Evolutionary conservation across 805 yeast genomes (phyloP).

Genomic region (Candida pseudoglaebosa): DNA sequence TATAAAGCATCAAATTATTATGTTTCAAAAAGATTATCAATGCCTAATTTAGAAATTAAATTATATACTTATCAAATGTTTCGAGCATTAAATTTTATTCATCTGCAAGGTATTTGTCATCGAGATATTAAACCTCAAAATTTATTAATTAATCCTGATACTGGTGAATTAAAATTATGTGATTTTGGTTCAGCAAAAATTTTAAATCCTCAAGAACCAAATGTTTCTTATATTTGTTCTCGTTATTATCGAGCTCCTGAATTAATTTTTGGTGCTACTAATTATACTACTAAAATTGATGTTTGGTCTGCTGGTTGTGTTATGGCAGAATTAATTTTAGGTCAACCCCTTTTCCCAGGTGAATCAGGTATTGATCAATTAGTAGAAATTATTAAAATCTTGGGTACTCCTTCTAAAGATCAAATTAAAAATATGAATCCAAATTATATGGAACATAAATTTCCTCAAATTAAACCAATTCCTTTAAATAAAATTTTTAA

Average conservation of each 20-base stretch:
- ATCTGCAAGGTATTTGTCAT: slow-evolving; percentile 79
- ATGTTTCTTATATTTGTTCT: slow-evolving; percentile 94
- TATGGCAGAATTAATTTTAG: slow-evolving; percentile 92
- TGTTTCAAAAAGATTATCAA: slow-evolving; percentile 63
- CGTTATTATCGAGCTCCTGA: slow-evolving; percentile 98
- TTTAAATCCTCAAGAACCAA: slow-evolving; percentile 84
- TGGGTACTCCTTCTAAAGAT: slow-evolving; percentile 92
- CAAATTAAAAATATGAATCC: slow-evolving; percentile 95
- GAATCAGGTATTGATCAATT: slow-evolving; percentile 96
- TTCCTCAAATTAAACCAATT: slow-evolving; percentile 81
- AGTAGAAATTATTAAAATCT: slow-evolving; percentile 91
- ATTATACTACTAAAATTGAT: slow-evolving; percentile 94
- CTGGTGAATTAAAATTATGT: slow-evolving; percentile 84
- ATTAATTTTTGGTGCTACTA: slow-evolving; percentile 93
- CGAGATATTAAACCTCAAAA: slow-evolving; percentile 92
- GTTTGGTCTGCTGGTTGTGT: slow-evolving; percentile 98
- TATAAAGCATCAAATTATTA: slow-evolving; percentile 86
- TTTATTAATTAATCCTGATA: slow-evolving; percentile 77
- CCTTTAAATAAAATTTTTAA: slow-evolving; percentile 67
- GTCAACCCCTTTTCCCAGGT: slow-evolving; percentile 97
- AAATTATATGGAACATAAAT: slow-evolving; percentile 93
- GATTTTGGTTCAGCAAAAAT: slow-evolving; percentile 96
- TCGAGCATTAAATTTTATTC: slow-evolving; percentile 77
- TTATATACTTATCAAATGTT: slow-evolving; percentile 74
- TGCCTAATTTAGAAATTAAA: slow-evolving; percentile 90